phyloP scores from a whole-genome alignment of 2,329 filamentous ascomycete genomes.

The Trichoderma brevicompactum region DNA sequence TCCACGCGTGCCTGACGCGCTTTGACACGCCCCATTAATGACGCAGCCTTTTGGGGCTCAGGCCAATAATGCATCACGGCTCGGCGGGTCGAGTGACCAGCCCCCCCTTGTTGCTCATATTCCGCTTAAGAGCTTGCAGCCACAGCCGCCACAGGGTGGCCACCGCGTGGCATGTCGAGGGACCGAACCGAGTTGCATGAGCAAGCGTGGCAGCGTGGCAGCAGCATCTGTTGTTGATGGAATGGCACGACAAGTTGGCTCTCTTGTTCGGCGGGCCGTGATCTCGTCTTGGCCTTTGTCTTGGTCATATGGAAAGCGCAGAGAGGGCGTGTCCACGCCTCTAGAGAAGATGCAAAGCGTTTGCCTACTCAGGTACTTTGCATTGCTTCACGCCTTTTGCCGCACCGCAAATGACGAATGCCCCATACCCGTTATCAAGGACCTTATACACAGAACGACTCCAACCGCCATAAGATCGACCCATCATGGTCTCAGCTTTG shows the following conservation, averaged over 20 bases:
- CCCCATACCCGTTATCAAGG: too few species aligned
- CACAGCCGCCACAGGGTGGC: not conserved
- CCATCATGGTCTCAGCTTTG: slow-evolving; percentile 20
- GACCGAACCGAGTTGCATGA: not conserved
- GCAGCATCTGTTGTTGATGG: too few species aligned
- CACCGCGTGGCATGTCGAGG: not conserved
- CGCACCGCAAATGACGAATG: too few species aligned
- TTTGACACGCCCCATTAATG: slow-evolving; percentile 24
- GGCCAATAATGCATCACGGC: slow-evolving; percentile 11
- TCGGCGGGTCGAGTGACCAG: slow-evolving; percentile 14
- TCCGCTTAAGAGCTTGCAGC: slow-evolving; percentile 27
- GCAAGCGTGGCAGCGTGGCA: not conserved
- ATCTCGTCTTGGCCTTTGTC: too few species aligned
- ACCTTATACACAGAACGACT: not conserved
- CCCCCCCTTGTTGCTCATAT: slow-evolving; percentile 9
- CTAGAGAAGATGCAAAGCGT: too few species aligned
- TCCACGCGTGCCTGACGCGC: slow-evolving; percentile 23
- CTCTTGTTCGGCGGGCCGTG: not conserved
- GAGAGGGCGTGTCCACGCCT: too few species aligned
- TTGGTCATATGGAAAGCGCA: too few species aligned
- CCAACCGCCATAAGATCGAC: slow-evolving; percentile 3
- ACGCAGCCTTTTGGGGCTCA: not conserved
- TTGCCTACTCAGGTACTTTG: too few species aligned
- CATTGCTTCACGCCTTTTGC: too few species aligned
- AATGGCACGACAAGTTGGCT: not conserved